Percentiles rank a stretch among this genome's conserved stretches.
Evolutionary conservation across 78 protist genomes (phyloP).

Genomic region (Cavenderia fasciculata): DNA sequence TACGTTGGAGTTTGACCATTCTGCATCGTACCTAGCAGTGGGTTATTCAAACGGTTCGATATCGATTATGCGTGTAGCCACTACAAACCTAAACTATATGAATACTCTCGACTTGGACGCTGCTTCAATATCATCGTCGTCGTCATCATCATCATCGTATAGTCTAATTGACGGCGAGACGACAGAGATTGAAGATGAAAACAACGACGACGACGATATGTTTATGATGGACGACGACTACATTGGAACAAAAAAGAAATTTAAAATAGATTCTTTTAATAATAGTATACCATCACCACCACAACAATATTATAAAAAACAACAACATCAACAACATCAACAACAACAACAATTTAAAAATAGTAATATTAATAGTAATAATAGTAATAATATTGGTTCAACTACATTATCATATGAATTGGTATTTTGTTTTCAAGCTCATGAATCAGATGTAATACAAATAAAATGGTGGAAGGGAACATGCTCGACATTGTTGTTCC

Average conservation of each 20-base stretch:
- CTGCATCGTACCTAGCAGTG: conserved; percentile 34
- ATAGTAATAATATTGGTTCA: not conserved
- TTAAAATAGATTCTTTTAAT: not conserved
- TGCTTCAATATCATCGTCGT: conserved; percentile 6
- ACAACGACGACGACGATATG: not conserved
- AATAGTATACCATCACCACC: not conserved
- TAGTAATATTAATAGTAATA: not conserved
- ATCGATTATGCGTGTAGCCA: not conserved
- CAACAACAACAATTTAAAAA: not conserved
- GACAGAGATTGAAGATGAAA: not conserved
- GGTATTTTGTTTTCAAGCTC: conserved; percentile 50
- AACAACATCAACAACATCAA: not conserved
- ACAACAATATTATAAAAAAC: not conserved
- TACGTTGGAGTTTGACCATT: conserved; percentile 21
- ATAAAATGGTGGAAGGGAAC: conserved; percentile 38
- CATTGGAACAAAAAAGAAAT: conserved; percentile 2
- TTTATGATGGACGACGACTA: not conserved
- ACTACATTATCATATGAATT: conserved; percentile 23
- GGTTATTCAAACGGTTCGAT: conserved; percentile 64
- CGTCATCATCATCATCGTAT: not conserved
- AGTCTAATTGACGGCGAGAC: not conserved
- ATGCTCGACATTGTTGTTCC: conserved; percentile 18
- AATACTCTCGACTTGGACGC: not conserved
- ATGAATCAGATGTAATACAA: conserved; percentile 54
- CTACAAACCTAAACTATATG: not conserved